A percentile compares a stretch with the other conserved stretches of the same genome.
Conservation (phyloP, 371 early-diverging fungal genomes). For the Chytridiales sp. region DNA sequence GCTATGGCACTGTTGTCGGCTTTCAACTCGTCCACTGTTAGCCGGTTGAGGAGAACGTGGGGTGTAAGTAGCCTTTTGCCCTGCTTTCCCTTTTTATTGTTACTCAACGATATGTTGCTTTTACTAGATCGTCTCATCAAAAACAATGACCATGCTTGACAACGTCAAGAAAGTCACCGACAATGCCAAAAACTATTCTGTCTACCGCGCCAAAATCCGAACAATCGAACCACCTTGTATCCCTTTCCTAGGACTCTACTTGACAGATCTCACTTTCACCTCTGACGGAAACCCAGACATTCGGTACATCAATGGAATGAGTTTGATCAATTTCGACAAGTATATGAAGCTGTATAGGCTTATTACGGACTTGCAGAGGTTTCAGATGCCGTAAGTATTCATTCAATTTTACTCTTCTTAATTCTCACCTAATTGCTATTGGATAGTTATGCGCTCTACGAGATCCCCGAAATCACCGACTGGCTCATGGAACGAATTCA, state of each 20-base stretch:
- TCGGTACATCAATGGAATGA: conserved; percentile 29
- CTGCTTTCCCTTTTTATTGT: conserved; percentile 1
- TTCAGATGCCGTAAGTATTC: conserved; percentile 71
- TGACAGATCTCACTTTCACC: conserved; percentile 85
- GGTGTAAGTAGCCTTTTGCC: conserved; percentile 31
- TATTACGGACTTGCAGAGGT: conserved; percentile 74
- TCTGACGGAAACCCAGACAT: conserved; percentile 67
- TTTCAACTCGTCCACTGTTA: conserved; percentile 71
- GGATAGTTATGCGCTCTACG: too few relatives aligned
- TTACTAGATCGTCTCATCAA: conserved; percentile 23
- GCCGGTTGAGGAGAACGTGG: conserved; percentile 75
- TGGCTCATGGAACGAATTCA: too few relatives aligned
- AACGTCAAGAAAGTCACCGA: conserved; percentile 62
- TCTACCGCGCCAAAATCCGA: conserved; percentile 68
- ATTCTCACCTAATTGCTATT: conserved; percentile 27
- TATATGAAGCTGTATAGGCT: conserved; percentile 63
- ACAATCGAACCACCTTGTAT: conserved; percentile 68
- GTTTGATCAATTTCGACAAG: conserved; percentile 83
- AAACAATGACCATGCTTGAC: conserved; percentile 24
- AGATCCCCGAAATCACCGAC: too few relatives aligned
- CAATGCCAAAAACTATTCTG: conserved; percentile 69
- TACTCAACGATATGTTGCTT: conserved; percentile 4
- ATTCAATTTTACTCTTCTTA: conserved; percentile 39
- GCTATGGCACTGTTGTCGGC: conserved; percentile 78
- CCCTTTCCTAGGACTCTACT: conserved; percentile 75